phyloP scores from a whole-genome alignment of 306 rosid species.

The Lathyrus aphaca region DNA sequence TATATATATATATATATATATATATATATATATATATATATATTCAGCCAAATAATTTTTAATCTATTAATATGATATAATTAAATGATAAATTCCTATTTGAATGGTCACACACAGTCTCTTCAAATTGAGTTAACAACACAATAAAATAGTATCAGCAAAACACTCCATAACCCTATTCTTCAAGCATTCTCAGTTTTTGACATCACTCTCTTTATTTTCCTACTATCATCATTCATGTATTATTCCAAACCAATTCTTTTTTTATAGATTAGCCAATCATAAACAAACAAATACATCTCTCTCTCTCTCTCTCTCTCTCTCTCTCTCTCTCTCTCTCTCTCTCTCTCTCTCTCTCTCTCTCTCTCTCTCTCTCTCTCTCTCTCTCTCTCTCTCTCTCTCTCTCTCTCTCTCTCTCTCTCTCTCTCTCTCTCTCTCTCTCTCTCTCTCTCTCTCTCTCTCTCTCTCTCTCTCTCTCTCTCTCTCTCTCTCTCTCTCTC shows the following conservation, averaged over 20 bases:
- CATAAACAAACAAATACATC: slow-evolving; percentile 11
- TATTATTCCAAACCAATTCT: slow-evolving; percentile 34
- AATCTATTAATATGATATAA: no score
- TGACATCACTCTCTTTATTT: not conserved
- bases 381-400: not conserved
- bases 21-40: no score
- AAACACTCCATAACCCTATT: not conserved
- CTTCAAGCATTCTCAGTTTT: slow-evolving; percentile 16
- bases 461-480: not conserved
- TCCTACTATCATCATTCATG: slow-evolving; percentile 21
- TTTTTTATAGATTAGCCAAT: slow-evolving; percentile 16
- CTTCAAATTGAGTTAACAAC: slow-evolving; percentile 40
- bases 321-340: not conserved
- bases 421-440: not conserved
- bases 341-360: not conserved
- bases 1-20: no score
- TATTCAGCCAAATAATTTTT: no score
- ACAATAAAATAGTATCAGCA: no score
- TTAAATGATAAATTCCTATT: no score
- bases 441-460: not conserved
- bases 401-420: not conserved
- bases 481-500: not conserved
- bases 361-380: not conserved
- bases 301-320: no score
- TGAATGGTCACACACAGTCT: not conserved